Percentiles rank a stretch among this genome's conserved stretches.
phyloP scores from a whole-genome alignment of 2,329 filamentous ascomycete species.

The Pseudonectria foliicola region DNA sequence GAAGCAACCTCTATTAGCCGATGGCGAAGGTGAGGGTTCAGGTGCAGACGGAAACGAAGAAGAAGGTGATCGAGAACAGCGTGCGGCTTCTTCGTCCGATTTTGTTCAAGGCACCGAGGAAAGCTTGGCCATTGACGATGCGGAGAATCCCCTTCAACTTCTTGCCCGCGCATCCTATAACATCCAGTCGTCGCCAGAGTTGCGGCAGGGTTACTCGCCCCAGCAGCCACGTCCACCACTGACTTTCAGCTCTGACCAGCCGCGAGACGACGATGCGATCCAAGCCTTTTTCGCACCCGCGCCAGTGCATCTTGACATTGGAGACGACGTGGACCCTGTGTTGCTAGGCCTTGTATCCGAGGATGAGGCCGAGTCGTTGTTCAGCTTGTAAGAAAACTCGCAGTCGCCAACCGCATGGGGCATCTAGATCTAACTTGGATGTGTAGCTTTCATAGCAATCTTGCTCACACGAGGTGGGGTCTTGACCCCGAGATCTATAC shows the following conservation, averaged over 20 bases:
- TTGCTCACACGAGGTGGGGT: constrained; percentile 69
- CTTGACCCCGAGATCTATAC: constrained; percentile 63
- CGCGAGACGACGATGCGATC: constrained; percentile 37
- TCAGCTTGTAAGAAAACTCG: constrained; percentile 48
- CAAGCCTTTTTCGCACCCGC: constrained; percentile 62
- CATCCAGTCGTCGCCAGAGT: constrained; percentile 46
- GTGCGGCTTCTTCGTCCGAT: constrained; percentile 17
- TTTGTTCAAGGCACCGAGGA: constrained; percentile 34
- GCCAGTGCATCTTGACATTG: constrained; percentile 55
- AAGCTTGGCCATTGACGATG: constrained; percentile 59
- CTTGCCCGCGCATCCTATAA: constrained; percentile 68
- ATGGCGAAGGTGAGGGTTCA: constrained; percentile 22
- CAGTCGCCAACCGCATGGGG: background rate
- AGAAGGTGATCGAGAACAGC: constrained; percentile 22
- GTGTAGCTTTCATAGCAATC: constrained; percentile 57
- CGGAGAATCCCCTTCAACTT: constrained; percentile 67
- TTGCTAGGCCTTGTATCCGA: constrained; percentile 61
- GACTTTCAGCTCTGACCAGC: constrained; percentile 9
- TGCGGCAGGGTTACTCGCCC: constrained; percentile 21
- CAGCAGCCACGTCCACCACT: constrained; percentile 13
- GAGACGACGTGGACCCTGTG: constrained; percentile 60
- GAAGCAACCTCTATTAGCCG: constrained; percentile 6
- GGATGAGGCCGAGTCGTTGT: constrained; percentile 57
- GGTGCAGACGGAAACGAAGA: constrained; percentile 28
- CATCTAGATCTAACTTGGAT: constrained; percentile 1